Base-by-base conservation (phyloP, 768 basidiomycete species). In the Boletus rubroflammeus region DNA sequence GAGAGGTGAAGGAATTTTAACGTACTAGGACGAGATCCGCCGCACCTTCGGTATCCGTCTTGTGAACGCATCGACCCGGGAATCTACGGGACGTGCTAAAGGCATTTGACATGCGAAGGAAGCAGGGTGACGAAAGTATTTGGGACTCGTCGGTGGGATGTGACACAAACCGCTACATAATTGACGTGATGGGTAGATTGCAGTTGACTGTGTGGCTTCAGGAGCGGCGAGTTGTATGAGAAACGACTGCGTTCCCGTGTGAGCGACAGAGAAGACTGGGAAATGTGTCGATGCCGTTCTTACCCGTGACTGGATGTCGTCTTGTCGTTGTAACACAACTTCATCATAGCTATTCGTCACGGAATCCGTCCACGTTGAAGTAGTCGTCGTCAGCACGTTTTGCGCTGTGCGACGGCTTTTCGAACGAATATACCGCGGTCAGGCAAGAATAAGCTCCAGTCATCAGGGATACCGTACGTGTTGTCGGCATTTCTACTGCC, bases 21-120 rank as follows among this genome's bases (percentile, higher is more conserved):
- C 57, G 55, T 54, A 66, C 54, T 43, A 75, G 72, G 77, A 76
- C 78, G 76, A 80, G 43, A 79, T 74, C 72, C 75, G 46, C 75
- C 59, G 45, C 79, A 14, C 83, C 84, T 55, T 25, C 2, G 4
- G 31, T 49, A 19, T 50, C 45, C 13, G 29, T 25, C 25, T 51
- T 32, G 46, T 48, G 40, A 41, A 31, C 2, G 32, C 31, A 57
- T 51, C 56, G 46, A 38, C 50, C 50, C 59, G 55, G 62, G 17
- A 54, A 63, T 62, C 59, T 64, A 64, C 59, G 63, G 46, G 40
- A 42, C 40, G 35, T 23, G 26, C 47, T 32, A 10, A 82, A 9
- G 82, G 84, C 28, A 79, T 53, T 32, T 55, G 47, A 34, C 55
- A 51, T 82, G 78, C 10, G 75, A 61, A 32, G 70, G 68, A 55